These are phyloP conservation scores for Stephania cephalantha DNA, from an alignment of 164 flowering plant species.

Conservation along the genomic window DNA sequence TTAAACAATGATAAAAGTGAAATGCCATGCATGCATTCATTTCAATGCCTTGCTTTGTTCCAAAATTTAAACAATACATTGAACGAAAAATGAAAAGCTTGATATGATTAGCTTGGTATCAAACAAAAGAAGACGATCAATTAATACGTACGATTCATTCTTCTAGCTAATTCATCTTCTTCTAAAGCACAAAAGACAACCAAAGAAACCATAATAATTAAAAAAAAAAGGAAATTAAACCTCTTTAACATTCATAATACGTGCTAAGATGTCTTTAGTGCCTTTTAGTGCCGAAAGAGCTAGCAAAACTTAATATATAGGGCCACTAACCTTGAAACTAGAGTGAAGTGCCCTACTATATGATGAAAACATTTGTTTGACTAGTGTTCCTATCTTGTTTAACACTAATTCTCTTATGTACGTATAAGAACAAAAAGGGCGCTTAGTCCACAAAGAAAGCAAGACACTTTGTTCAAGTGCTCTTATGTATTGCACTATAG, in stretches of 20 bases:
- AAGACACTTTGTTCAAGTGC: conserved; percentile 3
- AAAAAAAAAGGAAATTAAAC: neutral
- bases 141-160: no score
- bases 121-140: no score
- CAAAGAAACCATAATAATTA: neutral
- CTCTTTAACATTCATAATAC: neutral
- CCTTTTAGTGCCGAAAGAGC: conserved; percentile 30
- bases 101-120: no score
- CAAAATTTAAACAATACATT: no score
- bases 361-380: conserved; percentile 2
- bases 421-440: neutral
- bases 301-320: conserved; percentile 8
- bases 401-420: neutral
- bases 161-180: no score
- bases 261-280: conserved; percentile 10
- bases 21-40: no score
- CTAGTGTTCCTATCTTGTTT: neutral
- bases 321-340: conserved; percentile 26
- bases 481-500: neutral
- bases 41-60: no score
- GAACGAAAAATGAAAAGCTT: no score
- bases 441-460: neutral
- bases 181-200: neutral
- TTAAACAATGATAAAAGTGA: no score
- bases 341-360: neutral